These are phyloP conservation scores for Phytopythium aichiense DNA, from an alignment of 352 stramenopile genomes.

Conservation along the genomic window DNA sequence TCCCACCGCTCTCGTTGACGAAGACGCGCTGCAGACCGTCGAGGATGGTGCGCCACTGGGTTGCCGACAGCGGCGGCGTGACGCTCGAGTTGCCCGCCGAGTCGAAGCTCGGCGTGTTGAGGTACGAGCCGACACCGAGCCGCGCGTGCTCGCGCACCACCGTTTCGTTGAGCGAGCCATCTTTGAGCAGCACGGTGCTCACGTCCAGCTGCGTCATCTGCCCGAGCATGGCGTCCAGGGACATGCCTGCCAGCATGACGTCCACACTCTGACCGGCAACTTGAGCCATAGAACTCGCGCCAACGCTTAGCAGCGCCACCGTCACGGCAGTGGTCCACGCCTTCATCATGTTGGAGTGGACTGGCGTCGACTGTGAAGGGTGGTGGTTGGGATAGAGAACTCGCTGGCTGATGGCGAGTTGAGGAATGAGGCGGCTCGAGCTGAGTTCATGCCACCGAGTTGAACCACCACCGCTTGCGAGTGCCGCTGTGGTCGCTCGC, in stretches of 20 bases:
- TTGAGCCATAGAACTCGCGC: background rate
- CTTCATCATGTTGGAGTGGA: background rate
- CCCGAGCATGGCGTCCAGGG: constrained; percentile 51
- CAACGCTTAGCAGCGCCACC: background rate
- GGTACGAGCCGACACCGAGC: constrained; percentile 86
- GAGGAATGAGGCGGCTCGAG: background rate
- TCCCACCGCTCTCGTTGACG: constrained; percentile 39
- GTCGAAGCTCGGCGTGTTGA: constrained; percentile 63
- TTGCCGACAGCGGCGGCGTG: background rate
- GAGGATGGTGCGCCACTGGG: constrained; percentile 71
- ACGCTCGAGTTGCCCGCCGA: constrained; percentile 15
- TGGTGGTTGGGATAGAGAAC: background rate
- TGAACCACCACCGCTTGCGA: too few species aligned
- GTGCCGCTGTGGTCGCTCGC: background rate
- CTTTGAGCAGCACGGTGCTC: constrained; percentile 59
- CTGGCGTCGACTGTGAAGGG: background rate
- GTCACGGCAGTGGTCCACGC: background rate
- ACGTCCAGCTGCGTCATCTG: constrained; percentile 93
- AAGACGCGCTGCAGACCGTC: constrained; percentile 77
- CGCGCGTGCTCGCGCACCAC: constrained; percentile 63
- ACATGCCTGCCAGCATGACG: constrained; percentile 20
- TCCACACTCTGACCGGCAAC: constrained; percentile 13
- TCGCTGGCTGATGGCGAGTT: background rate
- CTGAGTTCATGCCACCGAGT: too few species aligned
- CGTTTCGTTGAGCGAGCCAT: constrained; percentile 59